Conservation (phyloP, 2,329 filamentous ascomycete genomes). For the Colletotrichum cuscutae region DNA sequence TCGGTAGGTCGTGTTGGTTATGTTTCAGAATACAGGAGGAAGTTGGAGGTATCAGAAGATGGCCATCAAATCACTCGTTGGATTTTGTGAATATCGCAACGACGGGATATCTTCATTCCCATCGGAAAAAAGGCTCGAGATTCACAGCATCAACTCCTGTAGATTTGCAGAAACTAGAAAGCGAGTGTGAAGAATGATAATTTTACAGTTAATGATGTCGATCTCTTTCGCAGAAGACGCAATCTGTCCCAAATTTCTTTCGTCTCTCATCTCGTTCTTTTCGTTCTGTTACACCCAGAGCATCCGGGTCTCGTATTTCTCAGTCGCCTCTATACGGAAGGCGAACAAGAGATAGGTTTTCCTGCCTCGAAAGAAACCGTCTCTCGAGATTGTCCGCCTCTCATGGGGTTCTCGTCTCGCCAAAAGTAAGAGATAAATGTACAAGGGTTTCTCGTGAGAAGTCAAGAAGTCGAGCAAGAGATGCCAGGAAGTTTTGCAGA, state of each 20-base stretch:
- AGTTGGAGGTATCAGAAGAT: background rate
- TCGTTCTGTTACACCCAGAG: background rate
- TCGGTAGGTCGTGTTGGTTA: background rate
- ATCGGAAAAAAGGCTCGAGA: background rate
- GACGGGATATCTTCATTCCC: conserved; percentile 5
- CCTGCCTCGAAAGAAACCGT: background rate
- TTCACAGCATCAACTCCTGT: conserved; percentile 28
- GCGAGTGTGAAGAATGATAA: conserved; percentile 43
- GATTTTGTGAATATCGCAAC: background rate
- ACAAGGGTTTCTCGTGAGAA: conserved; percentile 42
- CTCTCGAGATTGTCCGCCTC: background rate
- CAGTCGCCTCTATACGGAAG: background rate
- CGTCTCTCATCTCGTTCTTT: background rate
- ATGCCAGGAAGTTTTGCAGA: conserved; percentile 6
- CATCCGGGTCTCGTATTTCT: background rate
- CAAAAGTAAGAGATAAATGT: conserved; percentile 41
- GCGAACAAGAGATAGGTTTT: background rate
- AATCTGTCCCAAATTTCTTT: conserved; percentile 3
- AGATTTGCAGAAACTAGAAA: conserved; percentile 18
- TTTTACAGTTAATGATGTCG: conserved; percentile 40
- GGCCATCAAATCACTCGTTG: background rate
- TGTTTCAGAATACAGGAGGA: background rate
- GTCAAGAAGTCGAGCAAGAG: conserved; percentile 2
- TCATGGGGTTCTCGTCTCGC: background rate
- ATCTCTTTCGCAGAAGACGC: background rate